Base-by-base conservation (phyloP, 2,329 filamentous ascomycete species). In the Penicillium italicum region DNA sequence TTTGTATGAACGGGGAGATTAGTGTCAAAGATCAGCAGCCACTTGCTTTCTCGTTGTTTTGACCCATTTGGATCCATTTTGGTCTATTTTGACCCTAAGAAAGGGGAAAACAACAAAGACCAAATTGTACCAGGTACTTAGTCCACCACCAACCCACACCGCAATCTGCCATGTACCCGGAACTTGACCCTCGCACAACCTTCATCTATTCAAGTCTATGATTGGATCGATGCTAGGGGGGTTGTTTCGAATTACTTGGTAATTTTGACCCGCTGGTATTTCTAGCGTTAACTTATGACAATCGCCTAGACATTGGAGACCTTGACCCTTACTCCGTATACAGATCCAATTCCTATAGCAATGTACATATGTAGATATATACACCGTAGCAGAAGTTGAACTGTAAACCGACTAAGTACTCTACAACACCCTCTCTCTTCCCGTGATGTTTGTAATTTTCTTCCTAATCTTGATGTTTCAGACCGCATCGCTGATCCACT, bases 1-100 rank as follows among this genome's bases (percentile, higher is more conserved):
- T 74, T 74, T 74, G 72, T 74, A 74, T 72, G 65, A 62, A 56
- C 62, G 53, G 69, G 71, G 72, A 74, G 71, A 74, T 74, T 73
- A 71, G 63, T 50, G 65, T 64, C 61, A 58, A 12, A 62, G 68
- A 70, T 72, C 69, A 64, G 53, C 60, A 54, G 44, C 34, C 42
- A 43, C 31, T 42, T 20, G 18, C 37, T 18, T 20, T 31, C 37
- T 42, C 10, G 37, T 41, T 43, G 30, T 43, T 43, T 50, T 41
- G 47, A 9, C 3, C 36, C 14, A 18, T 30, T 30, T 11, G 8
- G 44, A 14, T 3, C 22, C 12, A 18, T 43, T 43, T 50, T 14
- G 47, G 8, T 2, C 36, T 12, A 20, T 53, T 53, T 50, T 47
- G 28, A 8, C 62, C 58, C 56, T 47, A 44, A 51, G 55, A 57